Base-by-base conservation (phyloP, 2,329 filamentous ascomycete genomes). In the Neophaeococcomyces aloes region DNA sequence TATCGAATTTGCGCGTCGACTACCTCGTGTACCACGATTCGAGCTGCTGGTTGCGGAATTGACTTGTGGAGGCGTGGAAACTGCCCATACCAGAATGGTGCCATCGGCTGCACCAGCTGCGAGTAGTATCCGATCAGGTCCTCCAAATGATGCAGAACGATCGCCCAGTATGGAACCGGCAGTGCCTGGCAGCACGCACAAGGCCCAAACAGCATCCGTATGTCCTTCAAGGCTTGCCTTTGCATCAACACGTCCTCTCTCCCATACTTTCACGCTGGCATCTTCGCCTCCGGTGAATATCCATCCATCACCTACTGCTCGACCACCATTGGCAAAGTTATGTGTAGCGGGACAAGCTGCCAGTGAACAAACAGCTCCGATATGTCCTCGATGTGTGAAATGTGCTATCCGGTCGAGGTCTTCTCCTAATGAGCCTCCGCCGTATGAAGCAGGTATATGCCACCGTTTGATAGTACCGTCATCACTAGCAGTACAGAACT, bases 231-330 rank as follows among this genome's bases (percentile, higher is more conserved):
- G 71, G 0, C 87, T 94, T 2, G 87, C 87, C 64, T 96, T 96
- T 6, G 91, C 87, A 59, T 96, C 91, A 25, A 98, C 86, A 36
- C 89, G 74, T 21, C 89, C 89, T 39, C 88, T 78, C 63, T 98
- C 89, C 91, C 91, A 98, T 0, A 98, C 87, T 23, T 88, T 79
- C 29, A 98, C 80, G 5, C 86, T 94, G 14, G 85, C 79, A 63
- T 98, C 91, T 61, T 95, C 87, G 3, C 91, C 91, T 48, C 91
- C 91, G 4, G 89, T 96, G 64, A 98, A 98, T 52, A 98, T 88
- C 91, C 91, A 98, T 21, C 91, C 91, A 56, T 96, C 91, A 25
- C 89, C 89, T 55, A 83, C 79, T 6, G 85, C 86, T 50, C 88
- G 79, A 5, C 88, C 87, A 29, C 88, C 86, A 14, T 86, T 93